Conservation (phyloP, 1,284 basidiomycete species). For the Lignosus rhinocerotis region DNA sequence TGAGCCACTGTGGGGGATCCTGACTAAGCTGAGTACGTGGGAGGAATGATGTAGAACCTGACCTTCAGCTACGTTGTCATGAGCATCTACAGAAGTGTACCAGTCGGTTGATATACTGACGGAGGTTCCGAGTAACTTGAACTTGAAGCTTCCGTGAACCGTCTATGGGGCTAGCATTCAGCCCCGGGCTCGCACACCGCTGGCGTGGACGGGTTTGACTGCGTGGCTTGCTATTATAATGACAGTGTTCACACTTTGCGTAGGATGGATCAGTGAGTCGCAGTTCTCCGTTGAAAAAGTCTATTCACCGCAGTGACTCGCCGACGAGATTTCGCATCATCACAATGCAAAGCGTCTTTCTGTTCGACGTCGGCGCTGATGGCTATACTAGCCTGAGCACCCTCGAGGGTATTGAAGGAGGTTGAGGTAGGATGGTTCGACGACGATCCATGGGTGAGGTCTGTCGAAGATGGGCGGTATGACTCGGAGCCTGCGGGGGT, state of each 20-base stretch:
- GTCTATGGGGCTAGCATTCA: neutral
- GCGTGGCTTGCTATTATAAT: neutral
- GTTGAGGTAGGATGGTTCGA: neutral
- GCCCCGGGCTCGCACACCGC: neutral
- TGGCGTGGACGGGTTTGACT: neutral
- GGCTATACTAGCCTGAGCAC: no score
- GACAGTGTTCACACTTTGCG: slow-evolving; percentile 1
- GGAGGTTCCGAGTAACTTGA: no score
- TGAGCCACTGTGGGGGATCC: no score
- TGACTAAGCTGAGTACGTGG: no score
- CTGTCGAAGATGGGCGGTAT: neutral
- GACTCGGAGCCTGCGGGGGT: no score
- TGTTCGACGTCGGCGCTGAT: no score
- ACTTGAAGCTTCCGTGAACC: neutral
- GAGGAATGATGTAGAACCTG: no score
- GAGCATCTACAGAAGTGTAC: no score
- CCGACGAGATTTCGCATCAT: neutral
- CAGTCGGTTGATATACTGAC: no score
- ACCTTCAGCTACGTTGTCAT: no score
- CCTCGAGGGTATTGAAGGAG: no score
- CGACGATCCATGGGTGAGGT: neutral
- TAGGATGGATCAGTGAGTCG: neutral
- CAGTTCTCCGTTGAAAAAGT: neutral
- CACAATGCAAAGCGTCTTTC: no score
- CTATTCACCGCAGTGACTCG: neutral